phyloP scores from a whole-genome alignment of 371 early-diverging fungal genomes.

The Apophysomyces variabilis region DNA sequence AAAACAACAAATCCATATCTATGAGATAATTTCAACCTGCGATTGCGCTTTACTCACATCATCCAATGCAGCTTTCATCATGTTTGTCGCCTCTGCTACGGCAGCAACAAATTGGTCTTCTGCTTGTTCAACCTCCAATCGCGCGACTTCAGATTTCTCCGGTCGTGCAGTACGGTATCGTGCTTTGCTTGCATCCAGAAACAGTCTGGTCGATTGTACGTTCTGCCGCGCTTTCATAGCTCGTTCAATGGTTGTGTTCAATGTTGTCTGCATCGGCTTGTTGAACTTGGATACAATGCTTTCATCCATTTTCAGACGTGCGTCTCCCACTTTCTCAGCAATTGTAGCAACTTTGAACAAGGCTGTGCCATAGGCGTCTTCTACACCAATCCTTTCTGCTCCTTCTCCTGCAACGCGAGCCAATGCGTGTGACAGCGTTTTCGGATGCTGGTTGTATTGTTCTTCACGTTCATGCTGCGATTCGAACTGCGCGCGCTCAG shows the following conservation, averaged over 20 bases:
- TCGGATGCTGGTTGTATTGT: conserved; percentile 51
- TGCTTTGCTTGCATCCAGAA: conserved; percentile 83
- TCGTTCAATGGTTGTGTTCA: conserved; percentile 75
- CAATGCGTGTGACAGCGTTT: conserved; percentile 74
- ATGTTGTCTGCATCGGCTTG: conserved; percentile 70
- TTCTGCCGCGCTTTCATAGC: conserved; percentile 84
- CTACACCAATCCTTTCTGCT: conserved; percentile 63
- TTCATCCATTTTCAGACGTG: conserved; percentile 73
- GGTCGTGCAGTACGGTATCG: conserved; percentile 74
- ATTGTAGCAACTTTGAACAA: conserved; percentile 82
- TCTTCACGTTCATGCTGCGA: conserved; percentile 17
- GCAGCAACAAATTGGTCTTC: conserved; percentile 92
- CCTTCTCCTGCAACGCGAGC: conserved; percentile 65
- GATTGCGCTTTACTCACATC: conserved; percentile 41
- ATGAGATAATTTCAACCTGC: too few species aligned
- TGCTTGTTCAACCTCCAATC: conserved; percentile 84
- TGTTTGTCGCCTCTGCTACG: conserved; percentile 88
- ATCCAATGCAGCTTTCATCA: conserved; percentile 91
- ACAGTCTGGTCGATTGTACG: conserved; percentile 79
- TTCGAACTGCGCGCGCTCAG: conserved; percentile 44
- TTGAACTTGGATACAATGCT: conserved; percentile 73
- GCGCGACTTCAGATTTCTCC: conserved; percentile 70
- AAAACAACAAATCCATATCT: background rate
- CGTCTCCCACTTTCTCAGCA: conserved; percentile 83
- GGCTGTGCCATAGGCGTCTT: conserved; percentile 83